These are phyloP conservation scores for Dinochytrium kinnereticum DNA, from an alignment of 371 early-diverging fungal species.

Conservation along the genomic window DNA sequence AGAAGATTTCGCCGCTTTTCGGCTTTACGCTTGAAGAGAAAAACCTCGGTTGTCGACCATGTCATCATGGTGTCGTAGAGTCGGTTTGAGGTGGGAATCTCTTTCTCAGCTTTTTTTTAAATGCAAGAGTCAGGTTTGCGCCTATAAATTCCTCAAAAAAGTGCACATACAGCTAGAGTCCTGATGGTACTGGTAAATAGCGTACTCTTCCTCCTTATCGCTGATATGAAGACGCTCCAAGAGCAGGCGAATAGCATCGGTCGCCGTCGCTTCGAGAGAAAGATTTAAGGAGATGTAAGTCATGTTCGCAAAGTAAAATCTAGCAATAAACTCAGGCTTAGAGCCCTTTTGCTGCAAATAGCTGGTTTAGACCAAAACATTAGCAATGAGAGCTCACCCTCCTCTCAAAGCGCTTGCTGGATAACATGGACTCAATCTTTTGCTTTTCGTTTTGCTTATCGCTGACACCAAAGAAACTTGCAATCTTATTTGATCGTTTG, in stretches of 20 bases:
- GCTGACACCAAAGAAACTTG: conserved; percentile 9
- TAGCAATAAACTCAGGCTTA: conserved; percentile 30
- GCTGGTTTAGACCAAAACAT: conserved; percentile 4
- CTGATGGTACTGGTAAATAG: conserved; percentile 36
- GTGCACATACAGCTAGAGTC: conserved; percentile 1
- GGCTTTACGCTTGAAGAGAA: conserved; percentile 40
- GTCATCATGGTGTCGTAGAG: conserved; percentile 40
- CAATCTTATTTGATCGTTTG: conserved; percentile 5
- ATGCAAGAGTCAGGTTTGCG: too few species aligned
- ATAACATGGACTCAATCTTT: neutral
- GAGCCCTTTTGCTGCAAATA: too few species aligned
- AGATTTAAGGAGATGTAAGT: conserved; percentile 44
- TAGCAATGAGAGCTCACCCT: neutral
- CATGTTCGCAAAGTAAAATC: conserved; percentile 49
- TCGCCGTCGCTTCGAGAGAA: conserved; percentile 31
- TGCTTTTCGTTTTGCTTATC: neutral
- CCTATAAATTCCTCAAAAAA: neutral
- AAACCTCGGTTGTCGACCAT: conserved; percentile 41
- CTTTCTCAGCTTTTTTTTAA: conserved; percentile 38
- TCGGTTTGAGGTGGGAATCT: conserved; percentile 25
- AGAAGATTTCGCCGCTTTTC: conserved; percentile 27
- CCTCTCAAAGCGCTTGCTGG: neutral
- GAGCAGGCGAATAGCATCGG: conserved; percentile 27
- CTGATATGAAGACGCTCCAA: conserved; percentile 43
- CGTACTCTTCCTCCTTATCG: conserved; percentile 37